phyloP scores from a whole-genome alignment of 2,329 filamentous ascomycete species.

The Phymatotrichopsis omnivora region DNA sequence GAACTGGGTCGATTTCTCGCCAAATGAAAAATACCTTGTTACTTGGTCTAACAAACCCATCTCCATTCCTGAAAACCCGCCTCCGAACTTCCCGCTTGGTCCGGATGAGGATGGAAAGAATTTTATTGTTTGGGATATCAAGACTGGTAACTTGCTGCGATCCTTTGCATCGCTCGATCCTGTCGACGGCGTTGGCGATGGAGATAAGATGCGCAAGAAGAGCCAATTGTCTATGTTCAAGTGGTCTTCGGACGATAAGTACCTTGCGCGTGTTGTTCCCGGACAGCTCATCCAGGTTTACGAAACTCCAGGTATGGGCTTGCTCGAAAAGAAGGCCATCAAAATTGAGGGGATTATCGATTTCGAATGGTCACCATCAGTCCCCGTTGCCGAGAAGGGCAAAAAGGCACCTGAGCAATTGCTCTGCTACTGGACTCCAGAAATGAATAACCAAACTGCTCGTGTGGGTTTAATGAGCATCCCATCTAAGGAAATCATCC shows the following conservation, averaged over 20 bases:
- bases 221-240: conserved; percentile 98
- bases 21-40: conserved; percentile 80
- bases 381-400: conserved; percentile 67
- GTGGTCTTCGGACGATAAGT: conserved; percentile 96
- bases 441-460: conserved; percentile 94
- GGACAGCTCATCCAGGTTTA: conserved; percentile 85
- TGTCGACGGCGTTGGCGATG: conserved; percentile 46
- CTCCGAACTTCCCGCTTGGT: conserved; percentile 50
- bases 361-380: conserved; percentile 93
- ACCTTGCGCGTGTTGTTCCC: conserved; percentile 83
- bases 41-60: conserved; percentile 96
- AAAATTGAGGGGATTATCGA: conserved; percentile 96
- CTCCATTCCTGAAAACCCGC: conserved; percentile 79
- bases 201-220: conserved; percentile 59
- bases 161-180: conserved; percentile 89
- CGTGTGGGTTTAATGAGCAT: conserved; percentile 96
- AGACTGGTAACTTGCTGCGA: conserved; percentile 76
- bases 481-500: conserved; percentile 85
- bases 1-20: conserved; percentile 93
- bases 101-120: conserved; percentile 97
- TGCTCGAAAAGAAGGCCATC: conserved; percentile 81
- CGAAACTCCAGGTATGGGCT: conserved; percentile 77
- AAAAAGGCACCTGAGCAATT: conserved; percentile 84
- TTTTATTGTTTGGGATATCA: conserved; percentile 97
- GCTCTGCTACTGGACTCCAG: conserved; percentile 97